phyloP scores from a whole-genome alignment of 352 stramenopile species.

The Elongisporangium prolatum region DNA sequence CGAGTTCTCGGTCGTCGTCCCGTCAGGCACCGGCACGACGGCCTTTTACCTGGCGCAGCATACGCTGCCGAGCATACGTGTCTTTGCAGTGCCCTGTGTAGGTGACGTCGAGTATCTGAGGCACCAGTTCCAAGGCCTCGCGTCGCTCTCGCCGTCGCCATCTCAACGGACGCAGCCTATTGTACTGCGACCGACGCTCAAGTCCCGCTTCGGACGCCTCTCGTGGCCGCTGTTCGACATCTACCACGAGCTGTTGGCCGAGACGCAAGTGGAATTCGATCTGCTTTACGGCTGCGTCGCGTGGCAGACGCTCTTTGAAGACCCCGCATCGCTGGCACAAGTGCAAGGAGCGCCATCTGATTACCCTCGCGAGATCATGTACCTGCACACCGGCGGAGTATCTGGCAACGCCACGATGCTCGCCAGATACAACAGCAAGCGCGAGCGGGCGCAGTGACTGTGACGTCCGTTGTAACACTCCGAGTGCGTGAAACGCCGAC shows the following conservation, averaged over 20 bases:
- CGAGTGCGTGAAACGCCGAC: slow-evolving; percentile 6
- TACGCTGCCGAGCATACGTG: slow-evolving; percentile 28
- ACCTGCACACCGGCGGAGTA: slow-evolving; percentile 76
- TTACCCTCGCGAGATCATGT: slow-evolving; percentile 46
- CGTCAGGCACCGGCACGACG: slow-evolving; percentile 73
- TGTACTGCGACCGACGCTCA: slow-evolving; percentile 40
- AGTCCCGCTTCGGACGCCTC: slow-evolving; percentile 68
- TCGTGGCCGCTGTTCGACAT: slow-evolving; percentile 47
- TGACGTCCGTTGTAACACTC: slow-evolving; percentile 15
- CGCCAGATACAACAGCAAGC: slow-evolving; percentile 41
- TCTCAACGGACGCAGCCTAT: slow-evolving; percentile 17
- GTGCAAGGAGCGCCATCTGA: slow-evolving; percentile 10
- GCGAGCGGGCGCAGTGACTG: slow-evolving; percentile 3
- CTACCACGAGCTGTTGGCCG: slow-evolving; percentile 53
- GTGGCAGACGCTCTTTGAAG: slow-evolving; percentile 76
- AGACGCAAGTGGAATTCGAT: slow-evolving; percentile 68
- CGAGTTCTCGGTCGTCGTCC: slow-evolving; percentile 58
- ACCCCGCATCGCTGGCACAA: slow-evolving; percentile 26
- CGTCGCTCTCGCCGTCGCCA: slow-evolving; percentile 16
- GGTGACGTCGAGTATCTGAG: slow-evolving; percentile 53
- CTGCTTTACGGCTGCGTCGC: slow-evolving; percentile 69
- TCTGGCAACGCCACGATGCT: slow-evolving; percentile 76
- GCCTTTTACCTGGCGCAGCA: slow-evolving; percentile 78
- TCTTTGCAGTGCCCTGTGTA: slow-evolving; percentile 73
- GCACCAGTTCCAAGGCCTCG: slow-evolving; percentile 46